Evolutionary conservation across 1,139 yeast species (phyloP).

Genomic region (Yarrowia galli): DNA sequence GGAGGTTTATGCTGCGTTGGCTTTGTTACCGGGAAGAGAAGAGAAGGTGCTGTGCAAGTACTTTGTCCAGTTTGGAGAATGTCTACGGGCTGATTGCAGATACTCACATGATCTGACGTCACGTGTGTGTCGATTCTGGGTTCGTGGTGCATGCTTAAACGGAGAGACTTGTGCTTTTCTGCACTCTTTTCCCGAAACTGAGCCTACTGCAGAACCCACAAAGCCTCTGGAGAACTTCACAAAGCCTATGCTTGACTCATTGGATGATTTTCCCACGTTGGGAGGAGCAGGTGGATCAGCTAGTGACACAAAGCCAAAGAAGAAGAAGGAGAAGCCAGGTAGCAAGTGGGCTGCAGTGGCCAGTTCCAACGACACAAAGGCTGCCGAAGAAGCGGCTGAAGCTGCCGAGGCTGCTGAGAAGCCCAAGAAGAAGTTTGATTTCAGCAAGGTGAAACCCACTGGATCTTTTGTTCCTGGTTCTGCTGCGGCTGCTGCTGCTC

Average conservation of each 20-base stretch:
- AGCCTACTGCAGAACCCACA: conserved; percentile 20
- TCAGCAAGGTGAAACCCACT: conserved; percentile 36
- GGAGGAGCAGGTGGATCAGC: conserved; percentile 41
- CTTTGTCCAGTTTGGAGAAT: conserved; percentile 53
- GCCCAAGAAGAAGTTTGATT: conserved; percentile 39
- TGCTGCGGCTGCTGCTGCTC: not conserved
- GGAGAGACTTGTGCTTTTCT: conserved; percentile 53
- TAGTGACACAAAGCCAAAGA: conserved; percentile 31
- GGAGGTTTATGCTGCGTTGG: not conserved
- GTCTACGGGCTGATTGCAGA: conserved; percentile 55
- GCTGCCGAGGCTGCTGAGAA: not conserved
- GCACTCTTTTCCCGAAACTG: conserved; percentile 51
- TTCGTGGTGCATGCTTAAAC: conserved; percentile 54
- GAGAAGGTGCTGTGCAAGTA: conserved; percentile 52
- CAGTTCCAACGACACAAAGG: conserved; percentile 45
- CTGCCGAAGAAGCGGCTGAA: conserved; percentile 39
- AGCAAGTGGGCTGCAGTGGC: conserved; percentile 29
- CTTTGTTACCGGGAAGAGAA: conserved; percentile 42
- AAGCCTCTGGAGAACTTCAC: conserved; percentile 38
- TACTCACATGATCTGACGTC: conserved; percentile 55
- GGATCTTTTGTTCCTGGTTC: conserved; percentile 31
- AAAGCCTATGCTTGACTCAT: conserved; percentile 43
- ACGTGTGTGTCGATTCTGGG: conserved; percentile 56
- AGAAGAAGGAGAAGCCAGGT: conserved; percentile 37
- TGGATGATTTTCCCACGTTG: conserved; percentile 47